Evolutionary conservation across 2,329 filamentous ascomycete genomes (phyloP).

Genomic region (Hypomyces perniciosus): DNA sequence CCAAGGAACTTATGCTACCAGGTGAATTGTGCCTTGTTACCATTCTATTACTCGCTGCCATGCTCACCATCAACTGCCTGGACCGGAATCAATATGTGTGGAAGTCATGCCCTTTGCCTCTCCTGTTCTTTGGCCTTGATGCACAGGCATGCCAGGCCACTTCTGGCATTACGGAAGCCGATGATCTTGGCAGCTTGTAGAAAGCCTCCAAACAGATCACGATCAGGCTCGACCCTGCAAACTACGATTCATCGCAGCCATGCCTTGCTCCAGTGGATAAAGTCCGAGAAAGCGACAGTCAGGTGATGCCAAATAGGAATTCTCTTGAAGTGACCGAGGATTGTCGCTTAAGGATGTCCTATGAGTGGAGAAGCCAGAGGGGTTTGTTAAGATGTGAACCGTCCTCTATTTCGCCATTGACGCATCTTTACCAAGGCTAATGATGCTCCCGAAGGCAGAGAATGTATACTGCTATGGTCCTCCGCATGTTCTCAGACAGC

Average conservation of each 20-base stretch:
- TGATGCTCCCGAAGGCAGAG: too few species aligned
- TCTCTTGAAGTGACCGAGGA: too few species aligned
- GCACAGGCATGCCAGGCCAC: not conserved
- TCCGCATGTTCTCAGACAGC: constrained; percentile 31
- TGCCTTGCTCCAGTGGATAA: not conserved
- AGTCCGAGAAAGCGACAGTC: not conserved
- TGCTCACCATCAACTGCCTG: not conserved
- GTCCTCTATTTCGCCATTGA: too few species aligned
- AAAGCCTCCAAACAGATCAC: not conserved
- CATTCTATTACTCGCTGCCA: not conserved
- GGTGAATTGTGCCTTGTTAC: not conserved
- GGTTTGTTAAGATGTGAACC: too few species aligned
- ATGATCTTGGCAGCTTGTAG: not conserved
- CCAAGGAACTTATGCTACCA: not conserved
- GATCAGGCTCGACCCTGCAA: not conserved
- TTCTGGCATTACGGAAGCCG: not conserved
- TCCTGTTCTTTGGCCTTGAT: not conserved
- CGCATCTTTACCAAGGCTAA: too few species aligned
- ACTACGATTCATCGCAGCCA: not conserved
- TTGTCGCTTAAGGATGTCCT: too few species aligned
- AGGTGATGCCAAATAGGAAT: too few species aligned
- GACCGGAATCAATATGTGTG: not conserved
- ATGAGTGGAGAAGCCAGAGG: too few species aligned
- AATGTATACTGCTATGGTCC: too few species aligned
- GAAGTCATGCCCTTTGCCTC: not conserved